Base-by-base conservation (phyloP, 805 yeast species). In the Starmerella apicola region DNA sequence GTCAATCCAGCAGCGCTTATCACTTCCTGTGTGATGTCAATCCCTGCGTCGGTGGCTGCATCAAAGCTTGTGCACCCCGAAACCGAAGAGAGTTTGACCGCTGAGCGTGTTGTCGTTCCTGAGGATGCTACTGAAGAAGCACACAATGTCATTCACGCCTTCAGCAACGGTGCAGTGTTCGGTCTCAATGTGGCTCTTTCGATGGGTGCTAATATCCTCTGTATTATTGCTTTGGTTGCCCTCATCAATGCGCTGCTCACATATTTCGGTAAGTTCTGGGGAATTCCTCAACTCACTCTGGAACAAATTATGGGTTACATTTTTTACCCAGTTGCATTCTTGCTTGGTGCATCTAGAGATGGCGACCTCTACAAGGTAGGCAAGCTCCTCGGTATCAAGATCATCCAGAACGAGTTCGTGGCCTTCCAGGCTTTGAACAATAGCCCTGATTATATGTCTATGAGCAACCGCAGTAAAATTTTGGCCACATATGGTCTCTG, bases 1-100 rank as follows among this genome's bases (percentile, higher is more conserved):
- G 65, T 75, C 49, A 72, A 71, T 49, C 65, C 80, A 2, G 76
- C 72, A 49, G 78, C 78, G 5, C 63, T 75, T 52, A 72, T 74
- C 15, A 69, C 77, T n/a, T 70, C 78, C 22, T 75, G 81, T 63
- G 76, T 75, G 38, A 74, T 74, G 81, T 73, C 79, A 2, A 73
- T 74, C 53, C 81, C 81, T 5, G 76, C 76, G 28, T 68, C 78
- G 6, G 59, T 74, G 43, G 77, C 78, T 3, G 70, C 73, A 18
- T 69, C 78, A 13, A 74, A 74, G 51, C 62, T 74, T 45, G 66
- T 80, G 53, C 61, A 58, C 46, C 81, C 81, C 13, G 81, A 74
- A 51, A 65, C 70, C 4, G 79, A 74, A 45, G 67, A 62, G 45
- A 65, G 79, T 3, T 48, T 73, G 34, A 67, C 78, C 21, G 54